phyloP scores from a whole-genome alignment of 495 filamentous ascomycete genomes.

The Rostrohypoxylon terebratum region DNA sequence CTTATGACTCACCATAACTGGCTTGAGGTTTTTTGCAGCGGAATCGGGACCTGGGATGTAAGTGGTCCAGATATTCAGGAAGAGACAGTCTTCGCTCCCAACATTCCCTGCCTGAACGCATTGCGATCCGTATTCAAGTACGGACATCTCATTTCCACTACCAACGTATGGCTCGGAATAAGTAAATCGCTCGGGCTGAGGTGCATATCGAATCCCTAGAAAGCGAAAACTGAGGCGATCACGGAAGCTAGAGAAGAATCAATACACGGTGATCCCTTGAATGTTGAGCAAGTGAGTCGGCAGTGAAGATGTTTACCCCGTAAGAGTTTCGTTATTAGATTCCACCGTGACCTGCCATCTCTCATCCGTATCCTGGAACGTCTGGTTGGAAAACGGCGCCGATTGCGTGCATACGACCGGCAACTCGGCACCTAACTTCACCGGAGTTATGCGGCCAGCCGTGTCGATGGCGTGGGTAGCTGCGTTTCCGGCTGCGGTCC shows the following conservation, averaged over 20 bases:
- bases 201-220: slow-evolving; percentile 57
- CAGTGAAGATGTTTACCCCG: slow-evolving; percentile 48
- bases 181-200: slow-evolving; percentile 55
- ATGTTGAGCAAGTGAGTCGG: not conserved
- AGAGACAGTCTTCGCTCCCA: slow-evolving; percentile 63
- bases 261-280: not conserved
- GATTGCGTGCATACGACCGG: slow-evolving; percentile 60
- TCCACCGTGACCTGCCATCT: slow-evolving; percentile 59
- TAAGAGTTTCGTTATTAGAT: slow-evolving; percentile 58
- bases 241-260: slow-evolving; percentile 52
- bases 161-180: slow-evolving; percentile 54
- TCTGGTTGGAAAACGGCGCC: slow-evolving; percentile 57
- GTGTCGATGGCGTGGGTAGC: slow-evolving; percentile 42
- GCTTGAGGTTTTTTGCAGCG: slow-evolving; percentile 48
- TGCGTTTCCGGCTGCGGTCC: slow-evolving; percentile 49
- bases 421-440: slow-evolving; percentile 26
- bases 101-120: slow-evolving; percentile 56
- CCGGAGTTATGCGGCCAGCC: slow-evolving; percentile 40
- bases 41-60: slow-evolving; percentile 57
- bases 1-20: slow-evolving; percentile 62
- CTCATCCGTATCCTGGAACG: slow-evolving; percentile 53
- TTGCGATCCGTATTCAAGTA: slow-evolving; percentile 53
- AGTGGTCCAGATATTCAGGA: slow-evolving; percentile 67
- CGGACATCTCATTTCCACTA: slow-evolving; percentile 50
- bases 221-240: slow-evolving; percentile 66